Percentiles rank a stretch among this genome's conserved stretches.
Conservation (phyloP, 495 filamentous ascomycete genomes). For the Halenospora varia region DNA sequence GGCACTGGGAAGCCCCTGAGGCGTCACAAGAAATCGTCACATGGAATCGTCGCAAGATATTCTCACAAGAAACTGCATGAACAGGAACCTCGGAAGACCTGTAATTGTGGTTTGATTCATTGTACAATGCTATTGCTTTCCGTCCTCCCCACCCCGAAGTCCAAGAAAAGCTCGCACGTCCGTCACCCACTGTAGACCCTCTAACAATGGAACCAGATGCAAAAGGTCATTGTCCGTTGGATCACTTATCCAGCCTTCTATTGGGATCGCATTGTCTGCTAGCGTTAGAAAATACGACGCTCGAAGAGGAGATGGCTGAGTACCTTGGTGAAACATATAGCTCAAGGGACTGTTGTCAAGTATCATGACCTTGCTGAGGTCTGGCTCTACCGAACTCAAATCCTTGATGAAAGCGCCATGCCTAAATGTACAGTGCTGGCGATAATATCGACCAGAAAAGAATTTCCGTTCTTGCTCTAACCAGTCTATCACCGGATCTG, state of each 20-base stretch:
- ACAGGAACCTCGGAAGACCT: background rate
- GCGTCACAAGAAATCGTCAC: too few relatives aligned
- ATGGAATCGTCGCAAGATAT: too few relatives aligned
- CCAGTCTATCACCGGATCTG: slow-evolving; percentile 98
- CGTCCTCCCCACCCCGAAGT: slow-evolving; percentile 77
- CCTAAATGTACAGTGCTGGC: slow-evolving; percentile 92
- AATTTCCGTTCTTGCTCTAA: slow-evolving; percentile 94
- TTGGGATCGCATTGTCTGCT: slow-evolving; percentile 87
- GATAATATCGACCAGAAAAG: slow-evolving; percentile 86
- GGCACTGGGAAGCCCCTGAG: too few relatives aligned
- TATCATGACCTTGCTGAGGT: slow-evolving; percentile 96
- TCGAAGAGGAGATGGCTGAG: background rate
- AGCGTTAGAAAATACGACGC: background rate
- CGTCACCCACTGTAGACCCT: slow-evolving; percentile 91
- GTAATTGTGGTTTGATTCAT: slow-evolving; percentile 15
- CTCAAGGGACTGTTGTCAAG: slow-evolving; percentile 96
- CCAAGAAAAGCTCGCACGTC: slow-evolving; percentile 89
- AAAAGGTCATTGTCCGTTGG: slow-evolving; percentile 87
- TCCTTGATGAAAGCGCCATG: slow-evolving; percentile 98
- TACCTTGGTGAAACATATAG: slow-evolving; percentile 98
- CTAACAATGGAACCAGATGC: slow-evolving; percentile 88
- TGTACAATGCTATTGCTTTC: slow-evolving; percentile 34
- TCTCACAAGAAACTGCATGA: too few relatives aligned
- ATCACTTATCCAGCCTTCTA: slow-evolving; percentile 90
- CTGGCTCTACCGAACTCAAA: slow-evolving; percentile 90